A percentile compares a stretch with the other conserved stretches of the same genome.
These are phyloP conservation scores for Naumovozyma castellii DNA, from an alignment of 805 yeast genomes.

Conservation along the genomic window DNA sequence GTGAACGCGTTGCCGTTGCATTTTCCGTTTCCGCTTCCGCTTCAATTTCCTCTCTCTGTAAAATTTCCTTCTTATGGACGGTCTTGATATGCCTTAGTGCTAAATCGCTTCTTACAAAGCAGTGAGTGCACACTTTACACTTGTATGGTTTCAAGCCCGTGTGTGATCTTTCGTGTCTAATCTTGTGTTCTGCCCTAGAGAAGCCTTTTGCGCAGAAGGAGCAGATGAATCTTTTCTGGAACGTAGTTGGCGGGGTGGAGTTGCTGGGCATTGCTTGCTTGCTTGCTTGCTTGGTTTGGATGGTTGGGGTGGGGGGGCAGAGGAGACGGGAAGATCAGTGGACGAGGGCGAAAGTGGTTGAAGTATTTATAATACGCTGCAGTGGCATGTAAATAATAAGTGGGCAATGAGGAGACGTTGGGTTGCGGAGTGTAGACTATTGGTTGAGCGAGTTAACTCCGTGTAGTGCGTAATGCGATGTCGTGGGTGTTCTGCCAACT, in stretches of 20 bases:
- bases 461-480: too few relatives aligned
- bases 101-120: conserved; percentile 70
- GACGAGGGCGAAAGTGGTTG: too few relatives aligned
- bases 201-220: conserved; percentile 73
- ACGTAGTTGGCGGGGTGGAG: neutral
- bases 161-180: conserved; percentile 71
- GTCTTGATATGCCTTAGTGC: conserved; percentile 71
- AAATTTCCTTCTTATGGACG: conserved; percentile 41
- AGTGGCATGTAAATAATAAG: too few relatives aligned
- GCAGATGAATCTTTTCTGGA: conserved; percentile 57
- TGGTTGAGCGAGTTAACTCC: too few relatives aligned
- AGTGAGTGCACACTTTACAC: conserved; percentile 58
- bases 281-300: too few relatives aligned
- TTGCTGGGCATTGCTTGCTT: neutral
- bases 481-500: too few relatives aligned
- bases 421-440: too few relatives aligned
- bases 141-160: conserved; percentile 74
- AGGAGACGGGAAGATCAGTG: too few relatives aligned
- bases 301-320: too few relatives aligned
- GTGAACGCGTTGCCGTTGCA: neutral
- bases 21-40: neutral
- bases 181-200: conserved; percentile 69
- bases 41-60: neutral
- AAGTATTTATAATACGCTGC: too few relatives aligned
- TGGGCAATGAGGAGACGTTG: too few relatives aligned